Conservation (phyloP, 2,329 filamentous ascomycete genomes). For the Xylariaceae sp. region DNA sequence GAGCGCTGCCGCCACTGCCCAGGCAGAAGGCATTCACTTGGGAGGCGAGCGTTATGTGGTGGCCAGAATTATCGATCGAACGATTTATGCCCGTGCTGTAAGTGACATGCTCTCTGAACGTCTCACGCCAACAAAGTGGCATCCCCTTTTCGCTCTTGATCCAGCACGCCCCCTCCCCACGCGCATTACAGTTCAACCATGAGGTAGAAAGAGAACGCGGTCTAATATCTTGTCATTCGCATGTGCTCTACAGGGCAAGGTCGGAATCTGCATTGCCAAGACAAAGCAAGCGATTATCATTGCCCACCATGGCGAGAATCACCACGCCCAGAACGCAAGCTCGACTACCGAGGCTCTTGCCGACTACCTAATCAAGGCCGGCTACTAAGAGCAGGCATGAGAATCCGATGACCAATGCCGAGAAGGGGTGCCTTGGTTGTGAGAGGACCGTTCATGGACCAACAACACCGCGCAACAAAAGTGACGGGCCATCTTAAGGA, state of each 20-base stretch:
- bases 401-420: constrained; percentile 5
- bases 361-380: constrained; percentile 75
- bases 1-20: constrained; percentile 58
- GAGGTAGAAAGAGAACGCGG: too few species aligned
- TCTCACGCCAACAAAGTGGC: too few species aligned
- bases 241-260: constrained; percentile 52
- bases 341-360: constrained; percentile 76
- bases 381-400: constrained; percentile 52
- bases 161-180: too few species aligned
- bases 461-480: constrained; percentile 16
- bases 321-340: constrained; percentile 69
- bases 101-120: constrained; percentile 19
- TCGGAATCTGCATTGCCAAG: constrained; percentile 78
- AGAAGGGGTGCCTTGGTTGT: constrained; percentile 5
- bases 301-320: constrained; percentile 72
- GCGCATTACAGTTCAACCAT: too few species aligned
- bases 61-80: constrained; percentile 68
- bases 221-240: too few species aligned
- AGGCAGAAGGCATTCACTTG: constrained; percentile 68
- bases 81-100: constrained; percentile 84
- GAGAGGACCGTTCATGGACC: constrained; percentile 7
- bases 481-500: too few species aligned
- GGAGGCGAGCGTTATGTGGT: constrained; percentile 73
- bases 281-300: constrained; percentile 85
- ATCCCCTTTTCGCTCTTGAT: too few species aligned